Conservation (phyloP, 1,139 yeast genomes). For the Pneumocystis jirovecii region DNA sequence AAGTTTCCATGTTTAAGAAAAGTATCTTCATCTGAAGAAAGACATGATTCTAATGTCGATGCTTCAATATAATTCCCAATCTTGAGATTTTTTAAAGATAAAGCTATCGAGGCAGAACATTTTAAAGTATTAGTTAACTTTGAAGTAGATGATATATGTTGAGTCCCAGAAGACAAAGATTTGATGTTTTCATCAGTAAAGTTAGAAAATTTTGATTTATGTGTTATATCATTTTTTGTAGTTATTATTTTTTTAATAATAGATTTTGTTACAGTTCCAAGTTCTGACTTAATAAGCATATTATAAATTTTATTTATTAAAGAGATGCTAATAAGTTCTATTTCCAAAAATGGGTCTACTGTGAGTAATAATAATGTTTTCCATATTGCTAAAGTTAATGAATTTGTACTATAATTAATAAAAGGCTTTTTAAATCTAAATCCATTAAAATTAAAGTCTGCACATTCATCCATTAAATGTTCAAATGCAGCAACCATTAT, state of each 20-base stretch:
- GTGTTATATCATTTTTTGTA: slow-evolving; percentile 1
- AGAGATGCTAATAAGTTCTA: slow-evolving; percentile 55
- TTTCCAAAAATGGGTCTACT: slow-evolving; percentile 82
- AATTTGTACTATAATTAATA: slow-evolving; percentile 42
- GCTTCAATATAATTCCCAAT: slow-evolving; percentile 17
- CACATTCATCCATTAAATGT: slow-evolving; percentile 68
- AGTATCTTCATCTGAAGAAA: slow-evolving; percentile 15
- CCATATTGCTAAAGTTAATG: slow-evolving; percentile 81
- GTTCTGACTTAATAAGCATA: slow-evolving; percentile 45
- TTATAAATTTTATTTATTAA: slow-evolving; percentile 62
- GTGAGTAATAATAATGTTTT: slow-evolving; percentile 63
- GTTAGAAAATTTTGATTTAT: slow-evolving; percentile 4
- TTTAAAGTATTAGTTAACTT: slow-evolving; percentile 17
- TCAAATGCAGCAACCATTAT: slow-evolving; percentile 80
- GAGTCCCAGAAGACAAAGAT: slow-evolving; percentile 3
- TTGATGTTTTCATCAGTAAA: neutral
- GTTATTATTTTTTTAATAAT: slow-evolving; percentile 25
- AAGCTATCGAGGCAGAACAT: slow-evolving; percentile 27
- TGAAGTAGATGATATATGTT: slow-evolving; percentile 1
- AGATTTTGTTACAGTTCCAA: slow-evolving; percentile 47
- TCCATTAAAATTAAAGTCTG: slow-evolving; percentile 31
- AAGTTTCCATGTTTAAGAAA: slow-evolving; percentile 20
- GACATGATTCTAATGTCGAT: slow-evolving; percentile 12
- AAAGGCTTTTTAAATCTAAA: slow-evolving; percentile 1
- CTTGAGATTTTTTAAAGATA: slow-evolving; percentile 23